phyloP scores from a whole-genome alignment of 2,329 filamentous ascomycete species.

The Helicocarpus griseus region DNA sequence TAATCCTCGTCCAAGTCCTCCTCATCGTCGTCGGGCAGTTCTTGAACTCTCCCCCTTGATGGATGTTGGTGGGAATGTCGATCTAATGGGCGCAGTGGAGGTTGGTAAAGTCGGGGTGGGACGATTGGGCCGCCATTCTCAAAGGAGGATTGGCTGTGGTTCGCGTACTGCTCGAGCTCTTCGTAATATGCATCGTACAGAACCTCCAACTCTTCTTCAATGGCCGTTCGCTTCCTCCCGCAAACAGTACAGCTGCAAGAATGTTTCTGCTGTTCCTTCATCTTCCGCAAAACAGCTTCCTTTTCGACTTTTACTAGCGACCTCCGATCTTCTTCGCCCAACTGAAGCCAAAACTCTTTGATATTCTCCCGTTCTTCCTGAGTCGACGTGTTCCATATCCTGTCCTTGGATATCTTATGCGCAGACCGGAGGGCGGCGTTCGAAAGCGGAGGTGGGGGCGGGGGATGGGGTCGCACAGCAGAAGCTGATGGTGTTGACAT shows the following conservation, averaged over 20 bases:
- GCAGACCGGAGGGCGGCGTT: constrained; percentile 33
- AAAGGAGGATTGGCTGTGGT: constrained; percentile 58
- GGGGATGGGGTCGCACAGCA: constrained; percentile 31
- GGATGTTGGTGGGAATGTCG: constrained; percentile 58
- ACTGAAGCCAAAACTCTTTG: constrained; percentile 93
- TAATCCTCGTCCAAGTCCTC: constrained; percentile 47
- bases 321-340: constrained; percentile 90
- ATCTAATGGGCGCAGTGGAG: constrained; percentile 45
- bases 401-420: constrained; percentile 55
- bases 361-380: constrained; percentile 93
- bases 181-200: constrained; percentile 98
- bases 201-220: constrained; percentile 95
- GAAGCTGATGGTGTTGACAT: constrained; percentile 36
- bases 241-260: constrained; percentile 98
- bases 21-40: constrained; percentile 48
- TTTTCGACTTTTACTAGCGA: constrained; percentile 97
- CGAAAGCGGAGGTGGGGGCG: constrained; percentile 33
- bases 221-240: constrained; percentile 88
- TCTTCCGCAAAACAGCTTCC: constrained; percentile 93
- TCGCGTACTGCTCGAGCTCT: constrained; percentile 94
- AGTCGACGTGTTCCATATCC: constrained; percentile 95
- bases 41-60: constrained; percentile 61
- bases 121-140: constrained; percentile 58
- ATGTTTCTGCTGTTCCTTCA: constrained; percentile 99
- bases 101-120: constrained; percentile 54